These are phyloP conservation scores for Phaeodactylum tricornutum DNA, from an alignment of 108 stramenopile genomes.

Conservation along the genomic window DNA sequence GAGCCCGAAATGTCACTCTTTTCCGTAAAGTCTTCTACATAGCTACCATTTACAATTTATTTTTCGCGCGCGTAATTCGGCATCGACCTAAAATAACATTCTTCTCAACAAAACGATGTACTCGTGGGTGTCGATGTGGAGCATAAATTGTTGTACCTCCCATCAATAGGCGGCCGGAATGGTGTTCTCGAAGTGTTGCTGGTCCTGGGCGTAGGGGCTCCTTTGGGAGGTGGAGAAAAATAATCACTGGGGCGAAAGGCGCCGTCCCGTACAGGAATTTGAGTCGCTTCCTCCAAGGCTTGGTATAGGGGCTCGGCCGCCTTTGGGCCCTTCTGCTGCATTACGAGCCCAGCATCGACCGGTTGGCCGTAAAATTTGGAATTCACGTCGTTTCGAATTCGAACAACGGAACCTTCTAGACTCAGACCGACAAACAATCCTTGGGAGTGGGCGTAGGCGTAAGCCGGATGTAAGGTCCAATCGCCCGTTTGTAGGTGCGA, in stretches of 20 bases:
- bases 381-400: slow-evolving; percentile 69
- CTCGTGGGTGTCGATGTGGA: too few relatives aligned
- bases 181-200: too few relatives aligned
- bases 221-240: too few relatives aligned
- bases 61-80: too few relatives aligned
- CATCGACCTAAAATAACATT: too few relatives aligned
- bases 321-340: slow-evolving; percentile 47
- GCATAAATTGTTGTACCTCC: too few relatives aligned
- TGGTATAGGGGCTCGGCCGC: slow-evolving; percentile 73
- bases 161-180: too few relatives aligned
- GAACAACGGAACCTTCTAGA: slow-evolving; percentile 65
- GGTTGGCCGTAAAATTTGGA: slow-evolving; percentile 73
- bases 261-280: slow-evolving; percentile 22
- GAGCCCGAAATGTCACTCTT: too few relatives aligned
- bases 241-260: slow-evolving; percentile 25
- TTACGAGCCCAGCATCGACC: slow-evolving; percentile 24
- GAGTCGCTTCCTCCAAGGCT: slow-evolving; percentile 35
- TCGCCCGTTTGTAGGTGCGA: slow-evolving; percentile 27
- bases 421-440: slow-evolving; percentile 79
- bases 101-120: too few relatives aligned
- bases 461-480: slow-evolving; percentile 60
- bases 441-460: slow-evolving; percentile 75
- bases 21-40: too few relatives aligned
- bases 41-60: too few relatives aligned
- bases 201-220: too few relatives aligned